Evolutionary conservation across 1,139 yeast genomes (phyloP), one percentile per base, ranked within the genome.

Genomic region (Taphrina communis): DNA sequence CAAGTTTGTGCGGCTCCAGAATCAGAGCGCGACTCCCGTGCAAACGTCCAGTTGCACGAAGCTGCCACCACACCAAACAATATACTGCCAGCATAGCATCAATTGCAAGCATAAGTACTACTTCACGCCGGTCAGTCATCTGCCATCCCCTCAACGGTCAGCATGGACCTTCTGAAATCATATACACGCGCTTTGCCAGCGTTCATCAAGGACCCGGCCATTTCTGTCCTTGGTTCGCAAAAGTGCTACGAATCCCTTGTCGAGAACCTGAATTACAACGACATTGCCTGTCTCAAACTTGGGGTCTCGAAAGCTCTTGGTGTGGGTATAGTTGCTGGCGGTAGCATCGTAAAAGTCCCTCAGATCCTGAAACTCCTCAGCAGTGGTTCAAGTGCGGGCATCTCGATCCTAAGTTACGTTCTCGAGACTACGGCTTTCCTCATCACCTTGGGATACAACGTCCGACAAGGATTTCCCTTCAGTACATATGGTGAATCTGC

Each of bases 401-500:
- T 79, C 50, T 77, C 83, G 59, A 74, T 81, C 58, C 25, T 79
- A 25, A 73, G 78, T 50, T 77, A 75, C 67, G 63, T 77, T 14
- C 74, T 82, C 67, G 85, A 82, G 73, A 78, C 82, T 1, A 68
- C 79, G 3, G 75, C 80, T 31, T 79, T 80, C 71, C 70, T 80
- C 66, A 77, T 82, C 65, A 77, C 80, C 60, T 77, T 80, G 41
- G 78, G 82, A 7, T 82, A 81, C 73, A 80, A 80, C 73, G 78
- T 78, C 71, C 78, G 83, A 69, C 74, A 75, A 60, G 75, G 77
- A 19, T 79, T 80, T 70, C 79, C 82, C n/a, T 81, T 82, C 69
- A 75, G 79, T 68, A 77, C 82, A 14, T 82, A 80, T 73, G 84
- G 84, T 55, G 85, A 82, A 71, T 74, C 79, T 36, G 77, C 79